Base-by-base conservation (phyloP, 345 rosid genomes). In the Pistacia vera region DNA sequence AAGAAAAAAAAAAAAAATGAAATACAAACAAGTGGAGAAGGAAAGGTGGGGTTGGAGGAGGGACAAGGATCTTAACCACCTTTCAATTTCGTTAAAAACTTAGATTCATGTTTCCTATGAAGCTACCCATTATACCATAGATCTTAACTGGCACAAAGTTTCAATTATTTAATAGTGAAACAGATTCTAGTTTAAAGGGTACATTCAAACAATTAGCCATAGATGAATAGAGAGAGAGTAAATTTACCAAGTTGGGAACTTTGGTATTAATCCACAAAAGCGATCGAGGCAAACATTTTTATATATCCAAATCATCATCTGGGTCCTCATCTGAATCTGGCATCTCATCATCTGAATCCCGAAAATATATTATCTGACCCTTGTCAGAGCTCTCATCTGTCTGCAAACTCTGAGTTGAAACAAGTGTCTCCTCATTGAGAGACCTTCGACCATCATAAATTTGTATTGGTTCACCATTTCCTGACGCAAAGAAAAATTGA, bases 271-370 rank as follows among this genome's bases (percentile, higher is more conserved):
- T 75, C 36, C 41, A 49, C 56, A 28, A 61, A 33, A 18, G 17
- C 1, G 1, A 36, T 59, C 57, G 5, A 56, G 10, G 3, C 49
- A 8, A 74, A 57, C 71, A 38, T 4, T 36, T 60, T 85, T 72
- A 96, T 66, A 96, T 92, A 78, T 96, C 99, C 79, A 93, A 72
- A 87, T 96, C 98, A 87, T 93, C 98, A 75, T 95, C 99, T 28
- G 98, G 97, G 72, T 95, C 98, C 78, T 95, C 99, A 58, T 93
- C 99, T 11, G 99, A 95, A 84, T 95, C 98, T 20, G 98, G 95
- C 84, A 79, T 82, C 85, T 95, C 99, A 81, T 93, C 99, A 73
- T 96, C 98, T 7, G 99, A 96, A 81, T 96, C 98, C 68, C 97
- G 88, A 69, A 83, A 90, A 86, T 93, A 96, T 81, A 92, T 90